Evolutionary conservation across 139 green algal species (phyloP).

Genomic region (Chlamydomonas schloesseri): DNA sequence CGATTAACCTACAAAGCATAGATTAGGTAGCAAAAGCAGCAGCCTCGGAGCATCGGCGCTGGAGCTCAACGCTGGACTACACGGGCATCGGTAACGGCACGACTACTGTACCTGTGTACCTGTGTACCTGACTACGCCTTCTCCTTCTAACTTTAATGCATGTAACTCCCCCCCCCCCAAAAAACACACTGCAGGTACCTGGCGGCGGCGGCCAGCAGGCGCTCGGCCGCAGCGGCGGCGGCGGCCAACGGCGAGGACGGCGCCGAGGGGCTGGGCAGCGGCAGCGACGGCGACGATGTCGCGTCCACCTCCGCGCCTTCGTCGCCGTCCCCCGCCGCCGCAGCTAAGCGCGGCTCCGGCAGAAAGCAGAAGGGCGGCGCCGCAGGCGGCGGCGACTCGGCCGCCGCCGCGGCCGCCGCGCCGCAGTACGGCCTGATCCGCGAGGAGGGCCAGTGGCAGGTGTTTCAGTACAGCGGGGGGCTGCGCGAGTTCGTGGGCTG

Average conservation of each 20-base stretch:
- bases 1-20: too few relatives aligned
- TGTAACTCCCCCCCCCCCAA: too few relatives aligned
- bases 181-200: background rate
- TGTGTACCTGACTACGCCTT: too few relatives aligned
- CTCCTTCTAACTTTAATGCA: too few relatives aligned
- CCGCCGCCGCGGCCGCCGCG: background rate
- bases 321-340: background rate
- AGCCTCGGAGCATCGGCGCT: too few relatives aligned
- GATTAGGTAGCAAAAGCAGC: too few relatives aligned
- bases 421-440: conserved; percentile 14
- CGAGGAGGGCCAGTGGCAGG: conserved; percentile 69
- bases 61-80: too few relatives aligned
- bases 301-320: background rate
- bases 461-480: conserved; percentile 82
- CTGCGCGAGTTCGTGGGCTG: conserved; percentile 91
- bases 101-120: too few relatives aligned
- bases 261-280: background rate
- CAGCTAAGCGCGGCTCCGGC: background rate
- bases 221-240: conserved; percentile 4
- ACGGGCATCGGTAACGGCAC: too few relatives aligned
- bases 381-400: background rate
- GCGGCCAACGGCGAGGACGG: background rate
- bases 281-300: too few relatives aligned
- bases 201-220: background rate
- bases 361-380: background rate